phyloP scores from a whole-genome alignment of 2,329 filamentous ascomycete genomes.

The Neoscytalidium dimidiatum region DNA sequence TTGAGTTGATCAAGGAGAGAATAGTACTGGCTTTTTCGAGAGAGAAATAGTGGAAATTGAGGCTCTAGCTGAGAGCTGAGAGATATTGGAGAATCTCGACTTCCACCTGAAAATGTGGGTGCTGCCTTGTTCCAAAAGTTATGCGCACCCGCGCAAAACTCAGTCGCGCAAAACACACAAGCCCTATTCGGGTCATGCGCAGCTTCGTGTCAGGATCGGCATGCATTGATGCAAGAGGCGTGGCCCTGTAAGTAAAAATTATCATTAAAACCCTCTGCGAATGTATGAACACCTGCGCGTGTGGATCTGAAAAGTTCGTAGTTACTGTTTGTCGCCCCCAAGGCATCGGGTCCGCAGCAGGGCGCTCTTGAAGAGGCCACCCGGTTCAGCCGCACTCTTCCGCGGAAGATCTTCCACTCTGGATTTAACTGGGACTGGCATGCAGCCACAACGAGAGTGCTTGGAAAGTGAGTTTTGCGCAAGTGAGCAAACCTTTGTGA shows the following conservation, averaged over 20 bases:
- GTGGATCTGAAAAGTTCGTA: neutral
- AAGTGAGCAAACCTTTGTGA: neutral
- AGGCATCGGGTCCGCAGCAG: neutral
- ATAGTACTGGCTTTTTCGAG: neutral
- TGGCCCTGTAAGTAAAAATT: neutral
- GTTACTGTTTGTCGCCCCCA: neutral
- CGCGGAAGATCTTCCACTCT: neutral
- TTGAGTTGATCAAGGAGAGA: neutral
- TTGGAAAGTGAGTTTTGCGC: neutral
- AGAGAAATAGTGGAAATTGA: neutral
- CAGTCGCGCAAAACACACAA: neutral
- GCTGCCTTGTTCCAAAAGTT: neutral
- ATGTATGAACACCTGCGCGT: neutral
- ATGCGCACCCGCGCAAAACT: conserved; percentile 1
- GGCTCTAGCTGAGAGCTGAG: neutral
- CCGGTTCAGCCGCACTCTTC: neutral
- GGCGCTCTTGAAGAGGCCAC: too few relatives aligned
- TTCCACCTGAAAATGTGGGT: neutral
- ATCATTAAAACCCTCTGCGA: neutral
- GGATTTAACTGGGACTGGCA: neutral
- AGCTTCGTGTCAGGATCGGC: neutral
- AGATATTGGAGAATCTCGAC: too few relatives aligned
- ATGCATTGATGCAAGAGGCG: neutral
- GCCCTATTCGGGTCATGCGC: neutral
- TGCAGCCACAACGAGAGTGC: neutral